Evolutionary conservation across 176 grass and related monocot species (phyloP).

Genomic region (Phoenix dactylifera): DNA sequence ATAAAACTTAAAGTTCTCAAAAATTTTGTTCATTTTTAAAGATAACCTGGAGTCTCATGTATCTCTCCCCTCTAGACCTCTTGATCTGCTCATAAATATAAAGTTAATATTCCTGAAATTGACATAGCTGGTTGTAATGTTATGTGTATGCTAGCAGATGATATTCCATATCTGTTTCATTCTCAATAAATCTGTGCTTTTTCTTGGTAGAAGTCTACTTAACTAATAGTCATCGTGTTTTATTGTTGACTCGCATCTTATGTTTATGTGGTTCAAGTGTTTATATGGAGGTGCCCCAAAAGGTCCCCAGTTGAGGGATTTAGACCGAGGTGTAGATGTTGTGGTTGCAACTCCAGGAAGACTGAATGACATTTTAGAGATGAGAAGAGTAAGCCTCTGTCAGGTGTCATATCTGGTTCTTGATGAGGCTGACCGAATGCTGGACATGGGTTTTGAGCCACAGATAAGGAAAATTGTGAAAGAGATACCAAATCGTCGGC

Average conservation of each 20-base stretch:
- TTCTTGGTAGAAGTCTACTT: no score
- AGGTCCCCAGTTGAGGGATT: constrained; percentile 81
- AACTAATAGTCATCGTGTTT: background rate
- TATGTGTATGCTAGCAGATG: no score
- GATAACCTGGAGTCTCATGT: no score
- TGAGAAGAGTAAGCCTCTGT: constrained; percentile 60
- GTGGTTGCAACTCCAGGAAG: constrained; percentile 98
- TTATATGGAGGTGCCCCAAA: constrained; percentile 96
- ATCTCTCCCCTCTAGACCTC: no score
- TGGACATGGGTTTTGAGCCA: constrained; percentile 92
- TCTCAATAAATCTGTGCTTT: no score
- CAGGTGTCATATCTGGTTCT: constrained; percentile 79
- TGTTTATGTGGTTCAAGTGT: constrained; percentile 36
- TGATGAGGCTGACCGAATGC: constrained; percentile 78
- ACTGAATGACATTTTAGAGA: constrained; percentile 92
- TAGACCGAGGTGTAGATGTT: constrained; percentile 92
- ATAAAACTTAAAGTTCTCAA: background rate
- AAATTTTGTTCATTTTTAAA: background rate
- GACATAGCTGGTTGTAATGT: no score
- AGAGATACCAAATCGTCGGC: constrained; percentile 58
- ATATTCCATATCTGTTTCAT: no score
- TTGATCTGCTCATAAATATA: no score
- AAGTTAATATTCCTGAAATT: no score
- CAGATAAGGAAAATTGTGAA: constrained; percentile 94
- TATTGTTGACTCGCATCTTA: constrained; percentile 12